Evolutionary conservation across 345 rosid genomes (phyloP).

Genomic region (Stellera chamaejasme): DNA sequence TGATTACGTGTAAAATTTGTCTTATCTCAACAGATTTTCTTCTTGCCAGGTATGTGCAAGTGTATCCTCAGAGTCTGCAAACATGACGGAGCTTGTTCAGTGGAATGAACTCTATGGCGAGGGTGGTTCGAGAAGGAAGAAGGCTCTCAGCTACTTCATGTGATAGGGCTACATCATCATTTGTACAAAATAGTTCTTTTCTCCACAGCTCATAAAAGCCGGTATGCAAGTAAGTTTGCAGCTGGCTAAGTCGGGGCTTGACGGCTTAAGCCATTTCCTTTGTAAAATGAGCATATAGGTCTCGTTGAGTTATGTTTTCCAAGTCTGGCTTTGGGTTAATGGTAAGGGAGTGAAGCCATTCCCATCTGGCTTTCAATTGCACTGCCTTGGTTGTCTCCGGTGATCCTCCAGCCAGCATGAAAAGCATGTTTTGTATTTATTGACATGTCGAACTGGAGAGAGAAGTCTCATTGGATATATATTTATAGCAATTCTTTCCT

Average conservation of each 20-base stretch:
- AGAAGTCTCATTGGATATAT: slow-evolving; percentile 19
- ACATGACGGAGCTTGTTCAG: slow-evolving; percentile 71
- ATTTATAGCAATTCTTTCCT: slow-evolving; percentile 18
- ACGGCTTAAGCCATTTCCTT: slow-evolving; percentile 26
- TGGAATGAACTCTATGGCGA: slow-evolving; percentile 92
- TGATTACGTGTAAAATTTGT: no score
- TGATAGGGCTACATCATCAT: slow-evolving; percentile 21
- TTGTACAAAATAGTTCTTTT: slow-evolving; percentile 33
- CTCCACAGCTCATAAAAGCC: slow-evolving; percentile 14
- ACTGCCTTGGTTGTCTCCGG: slow-evolving; percentile 18
- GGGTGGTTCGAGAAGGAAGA: slow-evolving; percentile 81
- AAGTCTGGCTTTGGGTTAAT: slow-evolving; percentile 14
- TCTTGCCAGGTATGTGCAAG: slow-evolving; percentile 66
- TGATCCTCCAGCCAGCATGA: slow-evolving; percentile 8
- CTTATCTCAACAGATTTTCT: no score
- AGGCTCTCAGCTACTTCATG: slow-evolving; percentile 78
- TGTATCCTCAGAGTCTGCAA: slow-evolving; percentile 77
- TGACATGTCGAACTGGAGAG: slow-evolving; percentile 15
- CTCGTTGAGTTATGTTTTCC: slow-evolving; percentile 16
- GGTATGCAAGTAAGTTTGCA: slow-evolving; percentile 22
- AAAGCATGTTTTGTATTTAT: slow-evolving; percentile 11
- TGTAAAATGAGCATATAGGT: slow-evolving; percentile 33
- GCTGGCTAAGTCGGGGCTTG: slow-evolving; percentile 13
- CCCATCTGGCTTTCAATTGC: slow-evolving; percentile 13
- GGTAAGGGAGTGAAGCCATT: slow-evolving; percentile 20